Conservation (phyloP, 2,329 filamentous ascomycete species). For the Simplicillium sp. region DNA sequence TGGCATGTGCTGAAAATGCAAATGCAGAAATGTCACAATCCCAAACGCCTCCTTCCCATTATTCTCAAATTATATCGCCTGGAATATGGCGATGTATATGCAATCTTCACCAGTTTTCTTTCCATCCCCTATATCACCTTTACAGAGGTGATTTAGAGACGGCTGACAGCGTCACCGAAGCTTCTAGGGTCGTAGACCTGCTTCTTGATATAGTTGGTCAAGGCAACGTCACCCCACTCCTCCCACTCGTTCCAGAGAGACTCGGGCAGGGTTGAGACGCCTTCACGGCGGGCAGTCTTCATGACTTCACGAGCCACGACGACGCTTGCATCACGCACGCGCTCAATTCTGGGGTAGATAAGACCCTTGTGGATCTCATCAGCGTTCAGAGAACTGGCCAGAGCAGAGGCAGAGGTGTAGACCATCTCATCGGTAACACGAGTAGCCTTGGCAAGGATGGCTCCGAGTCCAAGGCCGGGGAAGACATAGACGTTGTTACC, state of each 20-base stretch:
- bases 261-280: slow-evolving; percentile 61
- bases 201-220: slow-evolving; percentile 51
- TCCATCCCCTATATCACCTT: too few species aligned
- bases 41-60: neutral
- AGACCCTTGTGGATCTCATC: slow-evolving; percentile 77
- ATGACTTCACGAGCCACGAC: slow-evolving; percentile 86
- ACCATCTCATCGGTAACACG: slow-evolving; percentile 93
- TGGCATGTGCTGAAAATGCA: neutral
- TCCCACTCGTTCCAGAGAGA: slow-evolving; percentile 64
- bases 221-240: slow-evolving; percentile 57
- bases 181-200: slow-evolving; percentile 49
- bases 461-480: slow-evolving; percentile 87
- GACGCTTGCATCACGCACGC: slow-evolving; percentile 84
- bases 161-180: slow-evolving; percentile 25
- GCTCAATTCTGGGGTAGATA: slow-evolving; percentile 84
- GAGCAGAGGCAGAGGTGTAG: slow-evolving; percentile 79
- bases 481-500: slow-evolving; percentile 92
- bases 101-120: too few species aligned
- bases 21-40: neutral
- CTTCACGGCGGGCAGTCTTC: slow-evolving; percentile 76
- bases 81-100: neutral
- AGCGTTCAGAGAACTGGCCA: slow-evolving; percentile 67
- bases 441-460: slow-evolving; percentile 82
- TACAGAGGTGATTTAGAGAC: slow-evolving; percentile 14
- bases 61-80: slow-evolving; percentile 1